These are phyloP conservation scores for Cryphonectria radicalis DNA, from an alignment of 2,329 filamentous ascomycete genomes.

Conservation along the genomic window DNA sequence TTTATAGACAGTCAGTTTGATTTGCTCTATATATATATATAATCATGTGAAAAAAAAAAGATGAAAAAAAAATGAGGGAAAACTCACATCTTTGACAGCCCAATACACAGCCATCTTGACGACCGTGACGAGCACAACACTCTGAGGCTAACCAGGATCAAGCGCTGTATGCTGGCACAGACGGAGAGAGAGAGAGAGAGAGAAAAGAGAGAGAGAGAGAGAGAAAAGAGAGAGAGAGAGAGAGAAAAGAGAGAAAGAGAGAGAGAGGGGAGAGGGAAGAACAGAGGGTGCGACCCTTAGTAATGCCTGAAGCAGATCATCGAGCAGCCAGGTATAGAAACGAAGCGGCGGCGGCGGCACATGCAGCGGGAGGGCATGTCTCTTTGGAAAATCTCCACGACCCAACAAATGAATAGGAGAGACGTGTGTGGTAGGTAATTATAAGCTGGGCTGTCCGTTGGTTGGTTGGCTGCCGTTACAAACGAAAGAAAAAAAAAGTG, in stretches of 20 bases:
- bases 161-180: not conserved
- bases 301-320: not conserved
- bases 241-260: not conserved
- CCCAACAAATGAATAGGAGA: not conserved
- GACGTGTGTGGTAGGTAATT: not conserved
- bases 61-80: not conserved
- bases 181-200: not conserved
- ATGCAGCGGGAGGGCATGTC: constrained; percentile 20
- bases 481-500: not conserved
- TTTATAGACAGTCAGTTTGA: constrained; percentile 28
- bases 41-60: too few relatives aligned
- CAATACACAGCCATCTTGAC: constrained; percentile 26
- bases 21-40: too few relatives aligned
- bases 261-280: not conserved
- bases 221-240: not conserved
- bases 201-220: too few relatives aligned
- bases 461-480: not conserved
- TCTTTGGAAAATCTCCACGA: not conserved
- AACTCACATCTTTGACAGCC: constrained; percentile 43
- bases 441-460: not conserved
- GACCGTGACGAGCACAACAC: not conserved
- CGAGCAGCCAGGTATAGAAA: not conserved
- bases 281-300: not conserved
- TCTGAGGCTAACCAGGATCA: not conserved
- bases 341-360: not conserved